These are phyloP conservation scores for Naganishia cerealis DNA, from an alignment of 1,284 basidiomycete genomes.

Conservation along the genomic window DNA sequence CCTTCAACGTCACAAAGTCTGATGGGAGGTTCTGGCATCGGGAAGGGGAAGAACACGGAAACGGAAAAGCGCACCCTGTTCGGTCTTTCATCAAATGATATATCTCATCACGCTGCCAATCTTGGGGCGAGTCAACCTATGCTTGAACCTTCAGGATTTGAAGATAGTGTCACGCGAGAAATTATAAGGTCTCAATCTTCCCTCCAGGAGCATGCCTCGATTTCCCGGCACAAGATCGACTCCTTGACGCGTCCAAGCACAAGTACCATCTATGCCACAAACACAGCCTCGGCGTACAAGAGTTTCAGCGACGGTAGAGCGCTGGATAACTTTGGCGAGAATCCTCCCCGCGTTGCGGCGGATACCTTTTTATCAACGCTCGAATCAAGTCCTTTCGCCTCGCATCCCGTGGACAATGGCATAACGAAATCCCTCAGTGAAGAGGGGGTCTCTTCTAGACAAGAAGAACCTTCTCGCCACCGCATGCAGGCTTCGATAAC, in stretches of 20 bases:
- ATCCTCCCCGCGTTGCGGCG: background rate
- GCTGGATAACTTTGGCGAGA: background rate
- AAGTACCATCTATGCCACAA: background rate
- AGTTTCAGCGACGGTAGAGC: background rate
- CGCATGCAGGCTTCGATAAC: background rate
- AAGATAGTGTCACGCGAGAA: background rate
- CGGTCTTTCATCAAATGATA: background rate
- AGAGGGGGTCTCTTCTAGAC: background rate
- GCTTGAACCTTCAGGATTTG: background rate
- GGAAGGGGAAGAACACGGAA: background rate
- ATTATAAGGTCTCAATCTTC: background rate
- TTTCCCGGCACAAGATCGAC: background rate
- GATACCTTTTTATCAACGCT: background rate
- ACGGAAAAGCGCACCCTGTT: slow-evolving; percentile 6
- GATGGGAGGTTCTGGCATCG: background rate
- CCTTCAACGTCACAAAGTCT: slow-evolving; percentile 16
- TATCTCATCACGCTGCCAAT: background rate
- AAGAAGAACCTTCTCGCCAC: background rate
- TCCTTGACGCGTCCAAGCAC: background rate
- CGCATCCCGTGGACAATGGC: background rate
- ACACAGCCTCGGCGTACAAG: no score
- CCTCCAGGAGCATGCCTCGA: background rate
- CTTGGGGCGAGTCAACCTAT: background rate
- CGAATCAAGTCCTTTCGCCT: background rate
- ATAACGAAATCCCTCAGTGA: background rate